phyloP scores from a whole-genome alignment of 257 asterid genomes.

The Lantana camara region DNA sequence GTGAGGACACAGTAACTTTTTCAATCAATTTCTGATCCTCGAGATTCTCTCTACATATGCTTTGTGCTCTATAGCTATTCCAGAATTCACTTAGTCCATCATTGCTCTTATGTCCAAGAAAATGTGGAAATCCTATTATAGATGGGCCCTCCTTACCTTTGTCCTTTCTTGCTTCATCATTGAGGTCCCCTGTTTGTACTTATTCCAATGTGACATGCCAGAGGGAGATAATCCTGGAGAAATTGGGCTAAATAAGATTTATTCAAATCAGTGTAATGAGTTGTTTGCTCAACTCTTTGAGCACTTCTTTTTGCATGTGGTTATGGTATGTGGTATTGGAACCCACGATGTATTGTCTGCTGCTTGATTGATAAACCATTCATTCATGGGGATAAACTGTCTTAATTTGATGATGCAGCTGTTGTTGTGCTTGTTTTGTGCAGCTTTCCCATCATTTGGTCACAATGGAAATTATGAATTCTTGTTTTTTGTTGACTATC shows the following conservation, averaged over 20 bases:
- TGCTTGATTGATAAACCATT: neutral
- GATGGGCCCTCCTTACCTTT: neutral
- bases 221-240: conserved; percentile 2
- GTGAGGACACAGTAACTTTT: neutral
- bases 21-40: conserved; percentile 2
- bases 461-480: neutral
- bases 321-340: neutral
- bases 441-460: conserved; percentile 10
- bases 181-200: conserved; percentile 3
- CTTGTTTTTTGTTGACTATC: conserved; percentile 5
- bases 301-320: conserved; percentile 13
- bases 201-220: neutral
- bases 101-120: neutral
- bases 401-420: neutral
- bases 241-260: neutral
- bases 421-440: conserved; percentile 15
- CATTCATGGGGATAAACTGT: neutral
- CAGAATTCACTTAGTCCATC: neutral
- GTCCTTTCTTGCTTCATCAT: neutral
- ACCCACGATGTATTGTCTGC: neutral
- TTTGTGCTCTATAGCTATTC: conserved; percentile 3
- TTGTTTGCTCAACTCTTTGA: neutral
- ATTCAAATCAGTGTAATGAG: neutral
- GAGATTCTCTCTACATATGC: conserved; percentile 6
- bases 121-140: neutral